These are phyloP conservation scores for Plantago major DNA, from an alignment of 257 asterid genomes.

Conservation along the genomic window DNA sequence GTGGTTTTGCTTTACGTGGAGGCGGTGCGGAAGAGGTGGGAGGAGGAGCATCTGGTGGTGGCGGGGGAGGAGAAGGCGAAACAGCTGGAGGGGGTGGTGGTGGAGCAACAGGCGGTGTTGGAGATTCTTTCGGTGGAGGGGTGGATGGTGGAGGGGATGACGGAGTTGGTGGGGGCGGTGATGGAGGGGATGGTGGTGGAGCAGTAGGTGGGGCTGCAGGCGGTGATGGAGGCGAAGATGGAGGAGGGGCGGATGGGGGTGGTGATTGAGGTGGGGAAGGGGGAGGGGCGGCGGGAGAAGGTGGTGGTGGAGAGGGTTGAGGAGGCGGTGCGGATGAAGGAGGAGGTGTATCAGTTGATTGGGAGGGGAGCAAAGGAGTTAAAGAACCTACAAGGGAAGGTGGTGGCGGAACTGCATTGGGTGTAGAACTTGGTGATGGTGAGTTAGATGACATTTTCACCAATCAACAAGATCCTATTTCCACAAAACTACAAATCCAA, in stretches of 20 bases:
- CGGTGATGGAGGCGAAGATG: conserved; percentile 32
- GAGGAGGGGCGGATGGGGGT: conserved; percentile 29
- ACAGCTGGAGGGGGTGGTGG: conserved; percentile 40
- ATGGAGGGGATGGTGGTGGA: conserved; percentile 32
- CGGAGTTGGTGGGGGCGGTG: conserved; percentile 25
- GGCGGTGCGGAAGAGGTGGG: conserved; percentile 41
- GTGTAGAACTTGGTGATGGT: conserved; percentile 45
- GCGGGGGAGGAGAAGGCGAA: conserved; percentile 42
- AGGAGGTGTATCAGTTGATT: conserved; percentile 19
- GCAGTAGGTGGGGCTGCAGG: conserved; percentile 26
- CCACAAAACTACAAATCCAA: background rate
- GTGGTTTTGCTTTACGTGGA: conserved; percentile 36
- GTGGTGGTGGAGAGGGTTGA: conserved; percentile 27
- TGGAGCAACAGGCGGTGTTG: conserved; percentile 36
- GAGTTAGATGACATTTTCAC: conserved; percentile 6
- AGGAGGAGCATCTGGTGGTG: conserved; percentile 35
- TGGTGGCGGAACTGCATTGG: conserved; percentile 30
- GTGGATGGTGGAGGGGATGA: conserved; percentile 32
- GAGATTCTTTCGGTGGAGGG: conserved; percentile 34
- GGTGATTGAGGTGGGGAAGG: conserved; percentile 44
- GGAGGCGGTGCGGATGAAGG: conserved; percentile 34
- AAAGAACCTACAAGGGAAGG: conserved; percentile 27
- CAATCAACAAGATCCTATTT: background rate
- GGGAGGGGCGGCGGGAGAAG: conserved; percentile 35
- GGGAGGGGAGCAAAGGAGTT: conserved; percentile 17